Conservation (phyloP, 345 rosid genomes). For the Eutrema heterophyllum region DNA sequence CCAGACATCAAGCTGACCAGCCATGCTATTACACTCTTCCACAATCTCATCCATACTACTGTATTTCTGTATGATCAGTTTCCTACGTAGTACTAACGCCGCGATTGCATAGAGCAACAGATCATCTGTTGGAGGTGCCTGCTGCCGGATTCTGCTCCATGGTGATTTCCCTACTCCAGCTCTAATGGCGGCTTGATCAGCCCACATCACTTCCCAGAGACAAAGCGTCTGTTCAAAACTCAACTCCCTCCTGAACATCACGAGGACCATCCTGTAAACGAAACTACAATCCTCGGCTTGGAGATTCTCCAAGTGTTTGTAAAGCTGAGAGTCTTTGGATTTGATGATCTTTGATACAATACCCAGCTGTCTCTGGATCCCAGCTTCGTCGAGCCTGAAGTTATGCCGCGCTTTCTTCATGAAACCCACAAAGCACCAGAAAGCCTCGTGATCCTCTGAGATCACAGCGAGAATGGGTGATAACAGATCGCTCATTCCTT, state of each 20-base stretch:
- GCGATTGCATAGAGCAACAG: constrained; percentile 89
- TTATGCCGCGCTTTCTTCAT: constrained; percentile 98
- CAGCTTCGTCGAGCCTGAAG: constrained; percentile 94
- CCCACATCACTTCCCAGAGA: constrained; percentile 99
- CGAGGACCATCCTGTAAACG: constrained; percentile 98
- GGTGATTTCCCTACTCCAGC: constrained; percentile 88
- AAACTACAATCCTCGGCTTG: constrained; percentile 97
- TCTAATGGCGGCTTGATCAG: constrained; percentile 98
- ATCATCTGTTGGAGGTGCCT: constrained; percentile 93
- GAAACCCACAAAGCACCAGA: constrained; percentile 96
- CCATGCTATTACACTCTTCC: constrained; percentile 94
- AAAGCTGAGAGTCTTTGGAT: constrained; percentile 86
- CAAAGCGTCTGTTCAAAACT: constrained; percentile 87
- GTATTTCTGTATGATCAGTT: constrained; percentile 82
- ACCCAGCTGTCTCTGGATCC: constrained; percentile 84
- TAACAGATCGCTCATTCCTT: constrained; percentile 97
- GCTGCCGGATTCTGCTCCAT: constrained; percentile 87
- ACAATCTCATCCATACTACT: constrained; percentile 98
- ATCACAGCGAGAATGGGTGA: constrained; percentile 81
- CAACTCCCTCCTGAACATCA: constrained; percentile 85
- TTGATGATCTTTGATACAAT: constrained; percentile 89
- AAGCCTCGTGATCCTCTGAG: constrained; percentile 85
- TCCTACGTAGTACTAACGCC: constrained; percentile 88
- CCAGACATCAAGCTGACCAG: constrained; percentile 98
- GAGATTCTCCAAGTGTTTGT: constrained; percentile 84